Conservation (phyloP, 1,284 basidiomycete species). For the Cryptococcus depauperatus region DNA sequence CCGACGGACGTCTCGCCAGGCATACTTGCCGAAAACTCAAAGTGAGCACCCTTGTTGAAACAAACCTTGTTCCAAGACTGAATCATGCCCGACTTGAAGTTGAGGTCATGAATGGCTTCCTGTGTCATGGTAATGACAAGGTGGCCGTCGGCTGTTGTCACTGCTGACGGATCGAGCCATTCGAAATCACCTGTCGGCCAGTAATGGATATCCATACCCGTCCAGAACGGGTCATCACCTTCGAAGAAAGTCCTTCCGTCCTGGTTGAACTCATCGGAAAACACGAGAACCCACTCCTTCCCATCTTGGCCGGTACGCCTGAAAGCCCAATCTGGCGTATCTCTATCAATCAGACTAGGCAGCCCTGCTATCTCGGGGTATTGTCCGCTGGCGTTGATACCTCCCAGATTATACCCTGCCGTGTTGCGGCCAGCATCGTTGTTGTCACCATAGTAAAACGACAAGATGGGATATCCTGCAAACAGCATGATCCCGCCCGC, state of each 20-base stretch:
- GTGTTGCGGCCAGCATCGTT: slow-evolving; percentile 5
- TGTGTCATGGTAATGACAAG: slow-evolving; percentile 68
- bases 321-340: slow-evolving; percentile 56
- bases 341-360: slow-evolving; percentile 58
- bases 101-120: slow-evolving; percentile 60
- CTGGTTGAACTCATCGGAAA: slow-evolving; percentile 77
- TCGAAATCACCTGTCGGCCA: slow-evolving; percentile 57
- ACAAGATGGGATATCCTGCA: slow-evolving; percentile 67
- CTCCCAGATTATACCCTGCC: slow-evolving; percentile 59
- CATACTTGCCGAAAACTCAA: slow-evolving; percentile 38
- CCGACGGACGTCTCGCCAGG: slow-evolving; percentile 35
- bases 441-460: slow-evolving; percentile 39
- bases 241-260: slow-evolving; percentile 51
- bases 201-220: slow-evolving; percentile 49
- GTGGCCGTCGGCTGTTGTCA: slow-evolving; percentile 68
- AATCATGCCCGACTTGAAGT: slow-evolving; percentile 56
- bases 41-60: slow-evolving; percentile 55
- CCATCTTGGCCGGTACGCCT: slow-evolving; percentile 61
- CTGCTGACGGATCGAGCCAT: slow-evolving; percentile 73
- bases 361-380: slow-evolving; percentile 50
- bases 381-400: slow-evolving; percentile 69
- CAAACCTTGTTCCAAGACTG: slow-evolving; percentile 69
- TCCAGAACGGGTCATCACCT: slow-evolving; percentile 50
- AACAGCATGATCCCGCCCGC: slow-evolving; percentile 56
- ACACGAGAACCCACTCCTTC: slow-evolving; percentile 61